Evolutionary conservation across 2,329 filamentous ascomycete genomes (phyloP).

Genomic region (Neonectria sp.): DNA sequence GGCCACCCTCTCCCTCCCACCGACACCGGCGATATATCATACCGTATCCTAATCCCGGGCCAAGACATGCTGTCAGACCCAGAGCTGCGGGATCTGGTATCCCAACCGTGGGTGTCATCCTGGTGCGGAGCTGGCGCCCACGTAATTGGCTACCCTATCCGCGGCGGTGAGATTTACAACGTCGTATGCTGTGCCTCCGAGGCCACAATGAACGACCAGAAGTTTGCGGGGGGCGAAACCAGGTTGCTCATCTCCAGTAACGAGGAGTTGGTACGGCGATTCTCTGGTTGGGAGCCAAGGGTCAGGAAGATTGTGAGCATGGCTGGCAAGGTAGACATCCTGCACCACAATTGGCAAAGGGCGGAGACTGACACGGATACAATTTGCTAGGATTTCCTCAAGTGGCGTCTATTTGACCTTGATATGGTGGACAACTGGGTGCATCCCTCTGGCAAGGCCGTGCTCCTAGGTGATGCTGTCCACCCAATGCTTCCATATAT

Average conservation of each 20-base stretch:
- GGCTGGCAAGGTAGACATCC: no score
- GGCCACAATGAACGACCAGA: no score
- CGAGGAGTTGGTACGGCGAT: constrained; percentile 39
- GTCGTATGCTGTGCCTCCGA: constrained; percentile 62
- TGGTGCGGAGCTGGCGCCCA: constrained; percentile 75
- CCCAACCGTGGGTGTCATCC: constrained; percentile 67
- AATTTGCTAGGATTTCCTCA: constrained; percentile 53
- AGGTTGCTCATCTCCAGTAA: no score
- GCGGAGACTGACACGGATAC: no score
- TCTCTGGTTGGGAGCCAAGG: constrained; percentile 54
- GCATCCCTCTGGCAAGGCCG: constrained; percentile 56
- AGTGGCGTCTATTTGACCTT: constrained; percentile 64
- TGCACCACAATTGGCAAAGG: no score
- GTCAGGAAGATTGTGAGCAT: constrained; percentile 51
- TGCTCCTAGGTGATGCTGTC: constrained; percentile 43
- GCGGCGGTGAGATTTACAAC: constrained; percentile 72
- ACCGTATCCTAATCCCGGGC: constrained; percentile 69
- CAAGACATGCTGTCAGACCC: constrained; percentile 64
- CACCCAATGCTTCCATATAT: constrained; percentile 66
- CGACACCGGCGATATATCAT: constrained; percentile 75
- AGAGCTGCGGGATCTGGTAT: constrained; percentile 64
- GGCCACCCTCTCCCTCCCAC: no score
- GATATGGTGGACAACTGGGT: constrained; percentile 58
- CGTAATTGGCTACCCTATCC: constrained; percentile 73
- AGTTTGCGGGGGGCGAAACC: no score